phyloP scores from a whole-genome alignment of 2,329 filamentous ascomycete genomes.

The Pseudogymnoascus pannorum region DNA sequence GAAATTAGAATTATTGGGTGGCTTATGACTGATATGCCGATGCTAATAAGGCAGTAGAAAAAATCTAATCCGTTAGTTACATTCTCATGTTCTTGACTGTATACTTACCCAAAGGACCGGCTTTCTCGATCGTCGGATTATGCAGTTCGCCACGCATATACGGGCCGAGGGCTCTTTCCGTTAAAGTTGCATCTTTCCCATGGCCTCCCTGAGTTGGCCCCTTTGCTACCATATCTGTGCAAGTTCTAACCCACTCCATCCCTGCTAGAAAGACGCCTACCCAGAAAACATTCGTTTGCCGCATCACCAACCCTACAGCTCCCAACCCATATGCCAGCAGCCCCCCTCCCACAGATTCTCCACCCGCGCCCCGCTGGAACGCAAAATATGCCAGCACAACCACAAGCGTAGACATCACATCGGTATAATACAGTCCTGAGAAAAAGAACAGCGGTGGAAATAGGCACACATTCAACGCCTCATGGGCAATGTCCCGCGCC shows the following conservation, averaged over 20 bases:
- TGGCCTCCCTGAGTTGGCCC: background rate
- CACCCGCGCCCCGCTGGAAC: constrained; percentile 28
- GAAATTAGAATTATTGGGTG: constrained; percentile 41
- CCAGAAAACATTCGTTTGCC: constrained; percentile 98
- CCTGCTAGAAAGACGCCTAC: constrained; percentile 69
- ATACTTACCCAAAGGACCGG: constrained; percentile 44
- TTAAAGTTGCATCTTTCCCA: constrained; percentile 11
- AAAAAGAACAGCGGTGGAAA: constrained; percentile 97
- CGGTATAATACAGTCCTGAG: constrained; percentile 89
- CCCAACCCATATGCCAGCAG: constrained; percentile 47
- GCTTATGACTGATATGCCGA: constrained; percentile 49
- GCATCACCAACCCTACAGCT: constrained; percentile 61
- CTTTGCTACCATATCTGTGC: constrained; percentile 31
- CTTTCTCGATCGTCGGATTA: constrained; percentile 42
- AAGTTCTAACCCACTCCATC: constrained; percentile 45
- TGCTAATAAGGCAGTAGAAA: constrained; percentile 52
- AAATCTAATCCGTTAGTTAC: constrained; percentile 39
- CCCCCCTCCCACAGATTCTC: constrained; percentile 14
- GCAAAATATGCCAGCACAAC: constrained; percentile 64
- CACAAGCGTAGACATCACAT: constrained; percentile 71
- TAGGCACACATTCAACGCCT: constrained; percentile 69
- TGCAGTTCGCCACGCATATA: constrained; percentile 46
- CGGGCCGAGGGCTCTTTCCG: background rate
- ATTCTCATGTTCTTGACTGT: background rate
- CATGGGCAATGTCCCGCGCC: constrained; percentile 37